A percentile compares a stretch with the other conserved stretches of the same genome.
Conservation (phyloP, 306 rosid species). For the Sicyos baderoa region DNA sequence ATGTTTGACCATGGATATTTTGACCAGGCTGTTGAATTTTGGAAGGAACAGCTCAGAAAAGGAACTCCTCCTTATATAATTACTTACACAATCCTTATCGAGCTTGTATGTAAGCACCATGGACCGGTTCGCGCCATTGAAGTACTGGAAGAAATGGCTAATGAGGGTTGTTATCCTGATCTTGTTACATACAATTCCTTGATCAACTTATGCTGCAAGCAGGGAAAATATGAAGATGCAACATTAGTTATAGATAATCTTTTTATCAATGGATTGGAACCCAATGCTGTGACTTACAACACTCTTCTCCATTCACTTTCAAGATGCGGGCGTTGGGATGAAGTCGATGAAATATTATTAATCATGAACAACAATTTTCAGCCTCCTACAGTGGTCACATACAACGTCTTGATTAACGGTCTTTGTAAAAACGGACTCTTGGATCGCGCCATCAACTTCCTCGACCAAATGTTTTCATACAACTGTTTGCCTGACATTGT, state of each 20-base stretch:
- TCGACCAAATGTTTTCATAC: constrained; percentile 46
- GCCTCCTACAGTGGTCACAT: constrained; percentile 60
- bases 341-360: constrained; percentile 50
- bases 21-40: constrained; percentile 56
- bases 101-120: constrained; percentile 57
- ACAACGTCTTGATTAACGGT: constrained; percentile 69
- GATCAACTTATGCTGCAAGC: constrained; percentile 52
- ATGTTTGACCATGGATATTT: constrained; percentile 45
- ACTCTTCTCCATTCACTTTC: constrained; percentile 66
- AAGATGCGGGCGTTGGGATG: constrained; percentile 53
- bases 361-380: constrained; percentile 51
- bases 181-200: constrained; percentile 66
- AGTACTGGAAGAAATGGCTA: constrained; percentile 70
- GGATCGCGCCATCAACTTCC: constrained; percentile 58
- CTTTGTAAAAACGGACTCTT: constrained; percentile 61
- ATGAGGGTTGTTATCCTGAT: constrained; percentile 83
- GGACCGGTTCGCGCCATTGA: constrained; percentile 57
- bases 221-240: constrained; percentile 49
- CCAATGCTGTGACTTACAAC: constrained; percentile 63
- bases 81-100: constrained; percentile 64
- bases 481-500: constrained; percentile 64
- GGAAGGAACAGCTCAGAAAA: constrained; percentile 71
- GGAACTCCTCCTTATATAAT: constrained; percentile 83
- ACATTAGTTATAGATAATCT: constrained; percentile 50
- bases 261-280: constrained; percentile 45